Evolutionary conservation across 352 stramenopile species (phyloP).

Genomic region (Globisporangium mamillatum): DNA sequence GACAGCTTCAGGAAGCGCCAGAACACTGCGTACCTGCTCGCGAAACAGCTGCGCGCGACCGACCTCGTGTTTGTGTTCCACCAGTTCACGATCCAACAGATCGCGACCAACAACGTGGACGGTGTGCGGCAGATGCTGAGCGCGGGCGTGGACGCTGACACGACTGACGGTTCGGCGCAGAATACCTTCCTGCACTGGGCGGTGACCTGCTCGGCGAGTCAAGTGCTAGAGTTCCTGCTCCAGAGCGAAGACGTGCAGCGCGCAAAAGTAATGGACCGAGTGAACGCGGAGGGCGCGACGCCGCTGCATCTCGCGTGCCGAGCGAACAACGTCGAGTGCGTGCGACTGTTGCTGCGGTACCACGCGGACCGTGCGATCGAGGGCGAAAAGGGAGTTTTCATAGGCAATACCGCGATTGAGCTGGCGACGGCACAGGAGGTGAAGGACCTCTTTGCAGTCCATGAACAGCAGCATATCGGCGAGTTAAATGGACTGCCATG

Average conservation of each 20-base stretch:
- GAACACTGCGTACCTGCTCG: constrained; percentile 60
- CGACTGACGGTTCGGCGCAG: constrained; percentile 49
- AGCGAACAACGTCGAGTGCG: constrained; percentile 48
- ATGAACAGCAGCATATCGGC: constrained; percentile 4
- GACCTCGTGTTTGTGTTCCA: constrained; percentile 81
- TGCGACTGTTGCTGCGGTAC: constrained; percentile 45
- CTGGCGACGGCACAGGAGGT: constrained; percentile 53
- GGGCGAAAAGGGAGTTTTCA: constrained; percentile 44
- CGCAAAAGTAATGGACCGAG: constrained; percentile 39
- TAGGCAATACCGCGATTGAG: constrained; percentile 54
- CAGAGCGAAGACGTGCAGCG: constrained; percentile 31
- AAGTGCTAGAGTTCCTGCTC: constrained; percentile 53
- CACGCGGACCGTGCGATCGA: constrained; percentile 39
- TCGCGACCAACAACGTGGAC: constrained; percentile 59
- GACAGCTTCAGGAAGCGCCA: constrained; percentile 16
- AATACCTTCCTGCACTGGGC: constrained; percentile 83
- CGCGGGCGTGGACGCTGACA: constrained; percentile 48
- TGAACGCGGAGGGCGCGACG: constrained; percentile 72
- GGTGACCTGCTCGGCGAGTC: constrained; percentile 60
- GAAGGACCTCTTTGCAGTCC: constrained; percentile 27
- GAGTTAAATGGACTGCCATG: background rate
- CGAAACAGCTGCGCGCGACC: constrained; percentile 47
- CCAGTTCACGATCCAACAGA: constrained; percentile 85
- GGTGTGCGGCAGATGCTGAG: constrained; percentile 60
- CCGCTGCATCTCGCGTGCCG: constrained; percentile 75